Evolutionary conservation across 2,329 filamentous ascomycete genomes (phyloP).

Genomic region (Rhynchosporium graminicola): DNA sequence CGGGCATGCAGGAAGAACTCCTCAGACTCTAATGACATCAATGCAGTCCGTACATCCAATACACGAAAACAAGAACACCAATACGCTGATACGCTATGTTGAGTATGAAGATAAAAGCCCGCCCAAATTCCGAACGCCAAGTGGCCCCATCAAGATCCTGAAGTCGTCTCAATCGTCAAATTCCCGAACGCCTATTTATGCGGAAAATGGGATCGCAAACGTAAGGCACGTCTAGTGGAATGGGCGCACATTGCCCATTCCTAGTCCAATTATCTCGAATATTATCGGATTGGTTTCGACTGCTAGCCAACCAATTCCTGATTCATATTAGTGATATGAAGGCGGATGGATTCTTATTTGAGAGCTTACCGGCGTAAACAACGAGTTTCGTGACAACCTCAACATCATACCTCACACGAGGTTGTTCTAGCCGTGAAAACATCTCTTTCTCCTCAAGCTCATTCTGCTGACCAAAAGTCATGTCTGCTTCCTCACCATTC

Average conservation of each 20-base stretch:
- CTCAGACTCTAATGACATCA: conserved; percentile 15
- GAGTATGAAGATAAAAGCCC: not conserved
- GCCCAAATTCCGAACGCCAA: conserved; percentile 1
- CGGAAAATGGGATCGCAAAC: not conserved
- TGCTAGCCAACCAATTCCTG: conserved; percentile 81
- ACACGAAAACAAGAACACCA: not conserved
- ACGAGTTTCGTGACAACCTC: conserved; percentile 97
- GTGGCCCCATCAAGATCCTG: not conserved
- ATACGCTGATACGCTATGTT: not conserved
- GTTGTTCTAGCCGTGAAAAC: conserved; percentile 80
- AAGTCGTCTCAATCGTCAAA: conserved; percentile 7
- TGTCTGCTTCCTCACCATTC: conserved; percentile 41
- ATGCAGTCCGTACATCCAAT: not conserved
- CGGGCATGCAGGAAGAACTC: not conserved
- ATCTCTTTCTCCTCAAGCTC: conserved; percentile 69
- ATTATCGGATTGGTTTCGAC: conserved; percentile 49
- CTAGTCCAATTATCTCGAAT: conserved; percentile 46
- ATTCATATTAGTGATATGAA: conserved; percentile 22
- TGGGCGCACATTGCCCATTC: conserved; percentile 37
- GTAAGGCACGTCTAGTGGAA: conserved; percentile 6
- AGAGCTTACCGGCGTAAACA: conserved; percentile 75
- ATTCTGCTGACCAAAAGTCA: conserved; percentile 50
- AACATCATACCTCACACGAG: conserved; percentile 94
- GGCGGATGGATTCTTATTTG: conserved; percentile 9
- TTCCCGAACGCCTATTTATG: conserved; percentile 9